These are phyloP conservation scores for Linum tenue DNA, from an alignment of 345 rosid genomes.

Conservation along the genomic window DNA sequence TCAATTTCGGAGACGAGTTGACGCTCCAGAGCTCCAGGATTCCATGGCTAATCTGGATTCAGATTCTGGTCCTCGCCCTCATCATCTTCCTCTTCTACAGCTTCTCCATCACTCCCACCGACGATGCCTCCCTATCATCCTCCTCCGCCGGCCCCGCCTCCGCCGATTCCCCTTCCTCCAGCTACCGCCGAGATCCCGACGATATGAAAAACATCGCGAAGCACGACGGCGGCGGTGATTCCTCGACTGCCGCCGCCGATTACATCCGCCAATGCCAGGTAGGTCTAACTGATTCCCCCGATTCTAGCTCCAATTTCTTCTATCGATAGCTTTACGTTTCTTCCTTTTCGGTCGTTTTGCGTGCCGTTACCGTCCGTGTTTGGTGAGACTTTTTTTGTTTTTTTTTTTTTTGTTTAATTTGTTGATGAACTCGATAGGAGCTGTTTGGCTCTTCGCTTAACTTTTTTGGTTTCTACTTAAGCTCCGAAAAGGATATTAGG, in stretches of 20 bases:
- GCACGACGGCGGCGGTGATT: no score
- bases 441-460: no score
- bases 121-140: conserved; percentile 20
- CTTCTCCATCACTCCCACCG: conserved; percentile 8
- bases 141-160: conserved; percentile 11
- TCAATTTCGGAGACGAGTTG: conserved; percentile 45
- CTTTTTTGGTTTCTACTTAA: no score
- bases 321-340: background rate
- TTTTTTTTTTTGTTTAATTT: no score
- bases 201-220: background rate
- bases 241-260: conserved; percentile 1
- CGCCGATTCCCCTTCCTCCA: conserved; percentile 3
- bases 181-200: conserved; percentile 1
- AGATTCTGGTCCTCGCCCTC: conserved; percentile 51
- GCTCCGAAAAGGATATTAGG: no score
- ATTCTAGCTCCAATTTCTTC: background rate
- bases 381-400: no score
- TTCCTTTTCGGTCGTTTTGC: background rate
- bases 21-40: conserved; percentile 43
- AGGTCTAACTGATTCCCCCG: no score
- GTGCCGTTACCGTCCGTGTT: background rate
- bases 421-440: no score
- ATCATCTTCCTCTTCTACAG: conserved; percentile 53
- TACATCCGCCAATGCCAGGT: conserved; percentile 30
- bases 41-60: conserved; percentile 85